Evolutionary conservation across 495 filamentous ascomycete genomes (phyloP).

Genomic region (Paragyromitra xinjiangensis): DNA sequence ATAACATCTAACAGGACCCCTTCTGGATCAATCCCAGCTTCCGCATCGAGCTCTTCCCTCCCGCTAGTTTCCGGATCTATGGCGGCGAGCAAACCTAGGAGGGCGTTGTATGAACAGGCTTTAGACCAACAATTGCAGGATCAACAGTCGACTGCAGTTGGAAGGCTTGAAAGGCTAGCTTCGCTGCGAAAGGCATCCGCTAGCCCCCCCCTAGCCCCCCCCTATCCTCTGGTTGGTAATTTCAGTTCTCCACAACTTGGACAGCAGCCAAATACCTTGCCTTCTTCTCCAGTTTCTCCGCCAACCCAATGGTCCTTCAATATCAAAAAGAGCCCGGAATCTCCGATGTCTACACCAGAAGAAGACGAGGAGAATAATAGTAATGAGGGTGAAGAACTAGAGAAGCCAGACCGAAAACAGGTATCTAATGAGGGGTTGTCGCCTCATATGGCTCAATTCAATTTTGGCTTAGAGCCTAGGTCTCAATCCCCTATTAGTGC

Average conservation of each 20-base stretch:
- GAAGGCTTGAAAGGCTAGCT: constrained; percentile 78
- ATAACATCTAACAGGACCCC: constrained; percentile 75
- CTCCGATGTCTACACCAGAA: constrained; percentile 43
- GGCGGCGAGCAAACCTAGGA: constrained; percentile 71
- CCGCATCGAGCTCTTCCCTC: constrained; percentile 47
- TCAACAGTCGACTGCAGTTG: constrained; percentile 77
- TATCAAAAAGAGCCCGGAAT: constrained; percentile 49
- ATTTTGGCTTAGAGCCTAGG: constrained; percentile 53
- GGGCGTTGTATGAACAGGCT: constrained; percentile 82
- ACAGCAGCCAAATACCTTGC: constrained; percentile 18
- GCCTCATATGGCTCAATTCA: constrained; percentile 50
- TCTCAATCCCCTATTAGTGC: constrained; percentile 52
- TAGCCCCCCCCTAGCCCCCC: constrained; percentile 63
- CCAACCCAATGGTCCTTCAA: constrained; percentile 45
- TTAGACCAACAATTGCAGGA: constrained; percentile 81
- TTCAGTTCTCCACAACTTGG: constrained; percentile 56
- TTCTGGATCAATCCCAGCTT: constrained; percentile 62
- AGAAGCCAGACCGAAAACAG: constrained; percentile 7
- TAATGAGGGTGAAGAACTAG: constrained; percentile 4
- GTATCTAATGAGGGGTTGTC: constrained; percentile 23
- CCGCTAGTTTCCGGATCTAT: constrained; percentile 59
- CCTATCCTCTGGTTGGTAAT: constrained; percentile 59
- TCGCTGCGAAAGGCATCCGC: constrained; percentile 66
- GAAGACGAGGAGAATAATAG: constrained; percentile 23
- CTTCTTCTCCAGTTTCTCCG: constrained; percentile 39